These are phyloP conservation scores for Candida nitratophila DNA, from an alignment of 805 yeast species.

Conservation along the genomic window DNA sequence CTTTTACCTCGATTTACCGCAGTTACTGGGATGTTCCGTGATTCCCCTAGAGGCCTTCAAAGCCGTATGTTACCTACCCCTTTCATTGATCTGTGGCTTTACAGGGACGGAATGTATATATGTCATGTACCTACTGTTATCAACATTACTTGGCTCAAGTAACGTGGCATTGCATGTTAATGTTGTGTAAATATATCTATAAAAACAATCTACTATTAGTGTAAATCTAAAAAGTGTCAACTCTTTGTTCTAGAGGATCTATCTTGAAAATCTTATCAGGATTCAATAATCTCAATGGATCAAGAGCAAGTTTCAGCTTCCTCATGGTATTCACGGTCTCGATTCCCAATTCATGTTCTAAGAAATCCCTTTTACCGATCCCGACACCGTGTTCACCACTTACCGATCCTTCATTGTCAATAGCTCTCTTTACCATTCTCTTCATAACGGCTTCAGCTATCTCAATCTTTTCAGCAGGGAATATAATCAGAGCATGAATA, in stretches of 20 bases:
- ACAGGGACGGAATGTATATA: too few relatives aligned
- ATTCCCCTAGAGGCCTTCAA: too few relatives aligned
- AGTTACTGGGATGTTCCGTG: too few relatives aligned
- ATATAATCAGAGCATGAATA: slow-evolving; percentile 62
- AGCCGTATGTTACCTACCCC: too few relatives aligned
- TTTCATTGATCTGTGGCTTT: too few relatives aligned
- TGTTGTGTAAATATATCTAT: too few relatives aligned
- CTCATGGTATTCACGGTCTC: slow-evolving; percentile 70
- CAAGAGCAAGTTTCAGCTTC: slow-evolving; percentile 61
- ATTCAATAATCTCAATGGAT: slow-evolving; percentile 65
- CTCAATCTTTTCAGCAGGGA: slow-evolving; percentile 41
- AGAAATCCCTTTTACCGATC: slow-evolving; percentile 59
- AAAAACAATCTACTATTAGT: not conserved
- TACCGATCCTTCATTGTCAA: slow-evolving; percentile 72
- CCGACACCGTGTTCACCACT: slow-evolving; percentile 90
- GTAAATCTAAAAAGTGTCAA: not conserved
- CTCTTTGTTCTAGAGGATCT: slow-evolving; percentile 40
- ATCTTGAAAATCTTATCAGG: slow-evolving; percentile 74
- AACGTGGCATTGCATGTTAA: too few relatives aligned
- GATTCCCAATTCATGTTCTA: slow-evolving; percentile 58
- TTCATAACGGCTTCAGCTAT: slow-evolving; percentile 44
- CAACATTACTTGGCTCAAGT: too few relatives aligned
- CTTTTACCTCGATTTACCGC: not conserved
- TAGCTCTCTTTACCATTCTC: slow-evolving; percentile 58
- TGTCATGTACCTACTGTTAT: too few relatives aligned